Evolutionary conservation across 2,329 filamentous ascomycete genomes (phyloP), one percentile per base, ranked within the genome.

Genomic region (Scopulariopsis brevicaulis): DNA sequence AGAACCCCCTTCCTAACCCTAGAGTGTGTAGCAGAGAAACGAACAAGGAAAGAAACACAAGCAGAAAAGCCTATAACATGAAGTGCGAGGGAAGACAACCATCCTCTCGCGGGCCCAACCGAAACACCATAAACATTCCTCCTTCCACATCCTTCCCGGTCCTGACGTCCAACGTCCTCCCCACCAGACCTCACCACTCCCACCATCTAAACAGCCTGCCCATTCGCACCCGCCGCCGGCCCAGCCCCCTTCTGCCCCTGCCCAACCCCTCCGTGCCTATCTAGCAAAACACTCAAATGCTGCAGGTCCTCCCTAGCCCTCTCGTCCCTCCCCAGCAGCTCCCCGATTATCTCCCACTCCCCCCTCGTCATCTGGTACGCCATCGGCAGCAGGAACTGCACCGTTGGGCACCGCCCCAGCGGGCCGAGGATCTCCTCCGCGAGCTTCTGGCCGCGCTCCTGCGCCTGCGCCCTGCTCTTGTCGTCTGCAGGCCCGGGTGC

Each of bases 341-440:
- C 77, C 56, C 81, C 78, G 61, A 96, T 81, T 32, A 94, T 82
- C 58, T 81, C 77, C 80, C 94, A 86, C 66, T 95, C 89, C 18
- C 80, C 74, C n/a, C 81, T 76, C 53, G 84, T 78, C 76, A 88
- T 89, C 55, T 81, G 79, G 22, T 79, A 82, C 1, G 85, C 86
- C 62, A 89, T 84, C 5, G 84, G 81, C 52, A 90, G 74, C 4
- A 92, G 73, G 64, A 90, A 87, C 25, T 82, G 77, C 10, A 89
- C 83, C 0, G 86, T 87, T 0, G 86, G 82, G 18, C 82, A 81
- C 24, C 74, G 75, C 14, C 85, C 80, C 52, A 86, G 75, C 0
- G 77, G 70, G 0, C 87, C 87, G 0, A 90, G 76, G 1, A 89
- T 80, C 59, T 86, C 79, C 1, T 76, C 72, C 0, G 87, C 87